Evolutionary conservation across 441 rosid species (phyloP), one percentile per base, ranked within the genome.

Genomic region (Pelargonium exstipulatum): DNA sequence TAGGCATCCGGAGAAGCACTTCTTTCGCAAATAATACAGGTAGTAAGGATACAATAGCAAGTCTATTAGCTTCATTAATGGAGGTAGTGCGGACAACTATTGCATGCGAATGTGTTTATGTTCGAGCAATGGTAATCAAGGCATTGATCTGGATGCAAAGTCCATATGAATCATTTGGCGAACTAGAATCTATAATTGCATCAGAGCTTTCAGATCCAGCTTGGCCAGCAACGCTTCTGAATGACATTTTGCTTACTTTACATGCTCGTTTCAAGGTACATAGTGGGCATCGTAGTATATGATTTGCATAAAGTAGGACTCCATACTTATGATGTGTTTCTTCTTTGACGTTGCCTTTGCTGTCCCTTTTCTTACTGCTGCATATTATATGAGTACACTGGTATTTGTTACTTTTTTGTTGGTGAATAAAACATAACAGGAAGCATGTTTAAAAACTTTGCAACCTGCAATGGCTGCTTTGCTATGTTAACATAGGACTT

Each of bases 131-230:
- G 97, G 98, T 95, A 70, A 86, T 95, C 83, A 95, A 95, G 85
- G 98, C 97, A 76, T 82, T 95, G 90, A 92, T 95, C 80, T 95
- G 99, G 99, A 95, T 95, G 98, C 99, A 95, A 87, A 88, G 92
- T 79, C 96, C 98, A 9, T 82, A 85, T 79, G 99, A 92, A 78
- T 85, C 99, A 4, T 86, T 92, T 79, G 98, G 93, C 76, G 99
- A 95, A 79, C 76, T 95, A 71, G 94, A 86, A 80, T 95, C 96
- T 53, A 92, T 95, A 74, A 92, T 95, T 77, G 99, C 97, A 63
- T 92, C 98, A 2, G 99, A 96, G 85, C 98, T 96, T 74, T 90
- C 99, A 73, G 99, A 96, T 86, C 99, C 99, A 64, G 82, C 89
- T 62, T 95, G 99, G 99, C 88, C 99, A 26, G 92, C 97, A 67